Percentiles rank a stretch among this genome's conserved stretches.
phyloP scores from a whole-genome alignment of 2,329 filamentous ascomycete species.

The Dactylonectria estremocensis region DNA sequence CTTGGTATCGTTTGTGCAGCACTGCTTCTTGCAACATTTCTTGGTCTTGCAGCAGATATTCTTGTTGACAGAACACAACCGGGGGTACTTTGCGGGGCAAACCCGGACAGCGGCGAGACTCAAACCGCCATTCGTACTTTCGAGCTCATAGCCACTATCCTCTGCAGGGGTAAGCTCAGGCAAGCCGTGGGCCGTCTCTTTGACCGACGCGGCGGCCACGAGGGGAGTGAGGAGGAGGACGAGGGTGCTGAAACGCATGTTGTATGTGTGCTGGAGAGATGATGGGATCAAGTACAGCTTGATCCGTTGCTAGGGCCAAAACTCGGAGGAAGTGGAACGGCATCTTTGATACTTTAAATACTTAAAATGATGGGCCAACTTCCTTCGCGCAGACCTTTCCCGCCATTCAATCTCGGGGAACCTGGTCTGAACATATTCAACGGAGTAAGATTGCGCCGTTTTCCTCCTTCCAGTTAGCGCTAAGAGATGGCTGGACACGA shows the following conservation, averaged over 20 bases:
- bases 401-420: no score
- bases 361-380: no score
- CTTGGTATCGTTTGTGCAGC: neutral
- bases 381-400: no score
- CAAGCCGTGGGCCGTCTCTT: neutral
- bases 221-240: neutral
- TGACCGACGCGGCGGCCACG: neutral
- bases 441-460: no score
- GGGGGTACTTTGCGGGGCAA: neutral
- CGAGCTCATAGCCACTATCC: no score
- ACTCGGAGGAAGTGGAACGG: no score
- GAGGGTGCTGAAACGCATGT: neutral
- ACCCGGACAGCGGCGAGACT: neutral
- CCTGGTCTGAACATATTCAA: no score
- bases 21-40: constrained; percentile 5
- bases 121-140: no score
- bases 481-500: no score
- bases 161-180: neutral
- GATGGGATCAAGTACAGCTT: neutral
- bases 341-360: no score
- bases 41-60: neutral
- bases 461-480: no score
- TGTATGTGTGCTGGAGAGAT: neutral
- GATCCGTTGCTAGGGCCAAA: no score
- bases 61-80: neutral